These are phyloP conservation scores for Thermothielavioides terrestris DNA, from an alignment of 495 filamentous ascomycete genomes.

Conservation along the genomic window DNA sequence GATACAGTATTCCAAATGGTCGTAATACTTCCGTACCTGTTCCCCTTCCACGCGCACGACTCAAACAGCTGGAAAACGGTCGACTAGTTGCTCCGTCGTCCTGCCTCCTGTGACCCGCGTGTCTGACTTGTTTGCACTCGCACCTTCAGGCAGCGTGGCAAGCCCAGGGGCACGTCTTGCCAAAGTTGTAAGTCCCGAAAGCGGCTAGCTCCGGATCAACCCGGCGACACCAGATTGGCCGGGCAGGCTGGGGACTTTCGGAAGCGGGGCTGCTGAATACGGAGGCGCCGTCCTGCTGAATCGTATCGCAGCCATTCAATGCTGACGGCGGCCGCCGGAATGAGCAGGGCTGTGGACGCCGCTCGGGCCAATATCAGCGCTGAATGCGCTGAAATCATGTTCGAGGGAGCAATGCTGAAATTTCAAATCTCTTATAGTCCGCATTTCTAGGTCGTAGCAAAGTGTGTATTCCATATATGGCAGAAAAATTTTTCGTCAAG, in stretches of 20 bases:
- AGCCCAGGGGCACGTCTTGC: background rate
- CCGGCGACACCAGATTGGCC: constrained; percentile 11
- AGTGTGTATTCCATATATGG: background rate
- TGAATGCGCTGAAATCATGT: background rate
- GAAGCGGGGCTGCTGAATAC: constrained; percentile 24
- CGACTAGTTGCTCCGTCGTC: no score
- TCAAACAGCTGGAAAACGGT: no score
- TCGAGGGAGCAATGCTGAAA: no score
- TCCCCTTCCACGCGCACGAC: no score
- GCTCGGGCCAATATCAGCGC: constrained; percentile 3
- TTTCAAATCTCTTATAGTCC: background rate
- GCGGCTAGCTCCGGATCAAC: constrained; percentile 16
- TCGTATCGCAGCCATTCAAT: constrained; percentile 1
- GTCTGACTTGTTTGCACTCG: no score
- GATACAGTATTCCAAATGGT: no score
- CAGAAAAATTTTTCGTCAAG: no score
- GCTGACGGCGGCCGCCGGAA: background rate
- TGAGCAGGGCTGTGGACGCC: constrained; percentile 2
- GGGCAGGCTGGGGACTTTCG: background rate
- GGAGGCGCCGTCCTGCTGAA: no score
- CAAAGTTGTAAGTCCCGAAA: constrained; percentile 8
- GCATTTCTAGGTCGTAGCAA: background rate
- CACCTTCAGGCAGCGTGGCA: no score
- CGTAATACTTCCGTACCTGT: no score
- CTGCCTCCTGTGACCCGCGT: no score